Base-by-base conservation (phyloP, 306 rosid species). In the Ormosia semicastrata region DNA sequence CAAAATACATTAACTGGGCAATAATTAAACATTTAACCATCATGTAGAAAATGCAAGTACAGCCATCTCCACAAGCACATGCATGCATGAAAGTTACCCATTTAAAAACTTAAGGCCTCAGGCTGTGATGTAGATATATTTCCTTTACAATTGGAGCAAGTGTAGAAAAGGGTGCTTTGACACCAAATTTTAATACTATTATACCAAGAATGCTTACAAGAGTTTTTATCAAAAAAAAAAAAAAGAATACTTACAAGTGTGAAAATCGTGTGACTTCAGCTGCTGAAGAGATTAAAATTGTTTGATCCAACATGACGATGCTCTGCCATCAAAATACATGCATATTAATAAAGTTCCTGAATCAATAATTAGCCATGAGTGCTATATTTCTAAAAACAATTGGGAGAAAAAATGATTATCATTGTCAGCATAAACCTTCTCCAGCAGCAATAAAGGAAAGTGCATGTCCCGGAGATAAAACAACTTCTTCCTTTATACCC, bases 281-380 rank as follows among this genome's bases (percentile, higher is more conserved):
- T 96, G 90, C 99, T 96, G 56, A 96, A 91, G 85, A 96, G 92
- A 83, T 96, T 96, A 82, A 93, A 96, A 88, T 96, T 96, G 86
- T 96, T 96, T 62, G 99, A 96, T 83, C 99, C 99, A 78, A 96
- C 98, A 80, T 96, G 99, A 80, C 99, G 99, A 83, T 96, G 99
- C 89, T 96, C 99, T 96, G 98, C 86, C 79, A 85, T 77, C 59
- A 83, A 49, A 58, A 66, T 54, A 74, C 46, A 63, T 71, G 66
- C 29, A 72, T 73, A 73, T 76, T 52, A 60, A 69, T 39, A 12
- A 54, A 62, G 65, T 73, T 69, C 60, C 53, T 47, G 64, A 70
- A 73, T 37, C 57, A 70, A 78, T 13, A 65, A 46, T 68, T 46
- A 77, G 46, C 14, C 54, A 72, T 17, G 32, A 82, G 54, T 70